Percentiles rank a stretch among this genome's conserved stretches.
These are phyloP conservation scores for Lasiodiplodia theobromae DNA, from an alignment of 2,329 filamentous ascomycete species.

Conservation along the genomic window DNA sequence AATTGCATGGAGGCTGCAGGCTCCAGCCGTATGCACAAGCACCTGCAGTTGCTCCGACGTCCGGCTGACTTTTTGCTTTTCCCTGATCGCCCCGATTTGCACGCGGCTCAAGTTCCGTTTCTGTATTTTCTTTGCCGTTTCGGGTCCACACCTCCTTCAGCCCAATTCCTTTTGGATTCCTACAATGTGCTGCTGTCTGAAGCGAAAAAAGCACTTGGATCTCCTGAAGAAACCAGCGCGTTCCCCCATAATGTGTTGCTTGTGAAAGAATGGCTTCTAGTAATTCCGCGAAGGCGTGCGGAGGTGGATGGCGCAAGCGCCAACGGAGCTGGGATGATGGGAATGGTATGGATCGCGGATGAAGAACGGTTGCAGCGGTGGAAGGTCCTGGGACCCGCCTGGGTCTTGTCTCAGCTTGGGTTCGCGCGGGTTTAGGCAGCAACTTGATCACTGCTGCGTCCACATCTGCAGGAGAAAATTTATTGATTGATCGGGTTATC, in stretches of 20 bases:
- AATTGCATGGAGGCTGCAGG: conserved; percentile 56
- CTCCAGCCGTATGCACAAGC: conserved; percentile 59
- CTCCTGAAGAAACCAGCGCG: conserved; percentile 26
- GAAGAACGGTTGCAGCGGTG: conserved; percentile 48
- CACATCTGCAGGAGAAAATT: too few species aligned
- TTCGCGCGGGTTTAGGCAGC: not conserved
- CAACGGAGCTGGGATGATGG: conserved; percentile 59
- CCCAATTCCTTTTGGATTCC: not conserved
- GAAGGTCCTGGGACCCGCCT: conserved; percentile 45
- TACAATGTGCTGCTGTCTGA: not conserved
- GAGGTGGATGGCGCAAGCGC: conserved; percentile 49
- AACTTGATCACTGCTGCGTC: not conserved
- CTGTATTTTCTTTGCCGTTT: conserved; percentile 40
- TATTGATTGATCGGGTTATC: too few species aligned
- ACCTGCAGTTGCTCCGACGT: conserved; percentile 54
- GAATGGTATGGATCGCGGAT: conserved; percentile 50
- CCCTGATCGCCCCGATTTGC: conserved; percentile 36
- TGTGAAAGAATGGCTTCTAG: conserved; percentile 54
- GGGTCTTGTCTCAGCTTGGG: conserved; percentile 49
- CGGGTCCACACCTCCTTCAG: not conserved
- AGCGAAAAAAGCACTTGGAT: not conserved
- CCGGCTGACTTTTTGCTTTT: conserved; percentile 38
- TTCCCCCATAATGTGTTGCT: conserved; percentile 59
- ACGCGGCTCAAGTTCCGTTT: conserved; percentile 44
- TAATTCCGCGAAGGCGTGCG: conserved; percentile 53